Evolutionary conservation across 106 monocot genomes (phyloP), one percentile per base, ranked within the genome.

Genomic region (Allium sativum): DNA sequence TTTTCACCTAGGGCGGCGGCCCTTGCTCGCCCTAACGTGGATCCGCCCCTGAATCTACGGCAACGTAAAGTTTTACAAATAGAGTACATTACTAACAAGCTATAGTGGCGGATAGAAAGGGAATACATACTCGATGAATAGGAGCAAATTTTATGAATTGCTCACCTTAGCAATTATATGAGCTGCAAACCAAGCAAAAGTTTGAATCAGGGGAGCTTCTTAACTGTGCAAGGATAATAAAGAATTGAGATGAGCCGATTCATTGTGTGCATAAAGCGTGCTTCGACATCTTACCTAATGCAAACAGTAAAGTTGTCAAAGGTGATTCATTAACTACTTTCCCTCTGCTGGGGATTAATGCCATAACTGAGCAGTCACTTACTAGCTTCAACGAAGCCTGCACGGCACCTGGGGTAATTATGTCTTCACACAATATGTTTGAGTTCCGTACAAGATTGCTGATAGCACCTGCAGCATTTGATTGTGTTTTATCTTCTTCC

Each of bases 361-460:
- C 88, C 21, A 62, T 44, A 40, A 65, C 71, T 1, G 85, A 85
- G 53, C 81, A 92, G 58, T 78, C 92, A 60, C 76, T 69, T 6
- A 75, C 82, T 48, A 98, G 72, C 72, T 85, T 88, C 56, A 98
- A 58, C 15, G 92, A 68, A 65, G 88, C 98, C 98, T 92, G 80
- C 61, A 98, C 67, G 9, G 88, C 92, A 18, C 98, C 92, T 50
- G 76, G 75, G 44, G 79, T 76, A 53, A 86, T 72, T 40, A 98
- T 85, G 44, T 84, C 84, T 73, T 78, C 82, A 57, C 91, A 98
- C 6, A 98, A 85, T 9, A 63, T 18, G 45, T 75, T 74, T 51
- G 92, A 88, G 67, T 92, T 88, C 15, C 98, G 81, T 42, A 98
- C 82, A 42, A 98, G 85, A 74, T 98, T 98, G 54, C 98, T 92